Percentiles rank a stretch among this genome's conserved stretches.
Evolutionary conservation across 1,284 basidiomycete species (phyloP).

Genomic region (Tylopilus sp.): DNA sequence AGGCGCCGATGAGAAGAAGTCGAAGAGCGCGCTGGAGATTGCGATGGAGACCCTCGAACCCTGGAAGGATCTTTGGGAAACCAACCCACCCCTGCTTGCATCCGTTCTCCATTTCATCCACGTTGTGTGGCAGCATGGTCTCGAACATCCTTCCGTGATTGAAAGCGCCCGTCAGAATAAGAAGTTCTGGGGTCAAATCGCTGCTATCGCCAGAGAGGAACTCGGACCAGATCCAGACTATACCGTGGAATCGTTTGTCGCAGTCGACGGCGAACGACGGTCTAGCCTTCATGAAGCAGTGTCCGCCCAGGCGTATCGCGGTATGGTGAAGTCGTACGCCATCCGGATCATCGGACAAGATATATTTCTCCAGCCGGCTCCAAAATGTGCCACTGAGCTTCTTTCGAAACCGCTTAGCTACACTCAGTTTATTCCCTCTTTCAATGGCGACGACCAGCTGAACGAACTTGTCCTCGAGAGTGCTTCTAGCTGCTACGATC

Average conservation of each 20-base stretch:
- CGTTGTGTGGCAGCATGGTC: conserved; percentile 78
- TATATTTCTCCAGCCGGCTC: conserved; percentile 52
- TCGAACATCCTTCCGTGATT: conserved; percentile 67
- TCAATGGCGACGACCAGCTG: conserved; percentile 59
- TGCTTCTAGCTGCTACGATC: conserved; percentile 64
- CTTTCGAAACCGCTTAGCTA: conserved; percentile 56
- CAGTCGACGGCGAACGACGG: conserved; percentile 50
- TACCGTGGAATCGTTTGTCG: conserved; percentile 43
- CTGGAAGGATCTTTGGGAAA: conserved; percentile 73
- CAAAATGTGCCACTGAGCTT: conserved; percentile 34
- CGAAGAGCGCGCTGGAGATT: conserved; percentile 54
- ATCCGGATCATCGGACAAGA: conserved; percentile 71
- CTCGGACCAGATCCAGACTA: conserved; percentile 67
- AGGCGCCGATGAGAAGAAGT: conserved; percentile 37
- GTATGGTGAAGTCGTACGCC: conserved; percentile 71
- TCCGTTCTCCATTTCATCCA: conserved; percentile 77
- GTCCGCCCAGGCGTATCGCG: conserved; percentile 64
- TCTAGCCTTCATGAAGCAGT: conserved; percentile 61
- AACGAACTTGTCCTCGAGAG: conserved; percentile 65
- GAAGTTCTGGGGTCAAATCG: conserved; percentile 63
- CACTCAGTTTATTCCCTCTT: conserved; percentile 48
- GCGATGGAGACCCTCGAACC: conserved; percentile 63
- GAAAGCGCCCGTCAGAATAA: conserved; percentile 52
- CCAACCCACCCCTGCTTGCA: conserved; percentile 73
- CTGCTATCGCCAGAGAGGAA: conserved; percentile 58